Conservation (phyloP, 176 grass and related monocot species). For the Themeda triandra region DNA sequence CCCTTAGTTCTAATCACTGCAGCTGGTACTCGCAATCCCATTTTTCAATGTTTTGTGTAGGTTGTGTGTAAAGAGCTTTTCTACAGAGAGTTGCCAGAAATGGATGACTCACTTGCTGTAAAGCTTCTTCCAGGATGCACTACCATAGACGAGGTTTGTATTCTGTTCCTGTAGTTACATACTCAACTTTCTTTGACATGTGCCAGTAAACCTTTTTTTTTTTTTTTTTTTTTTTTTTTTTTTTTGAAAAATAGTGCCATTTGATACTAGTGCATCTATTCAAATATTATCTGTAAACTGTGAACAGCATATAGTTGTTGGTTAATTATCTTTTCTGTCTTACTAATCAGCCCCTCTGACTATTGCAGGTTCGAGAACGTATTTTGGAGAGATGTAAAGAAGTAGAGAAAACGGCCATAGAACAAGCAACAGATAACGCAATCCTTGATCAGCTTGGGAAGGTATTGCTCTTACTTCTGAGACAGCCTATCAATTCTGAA, state of each 20-base stretch:
- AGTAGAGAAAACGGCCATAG: slow-evolving; percentile 92
- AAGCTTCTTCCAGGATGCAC: slow-evolving; percentile 86
- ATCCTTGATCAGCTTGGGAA: slow-evolving; percentile 86
- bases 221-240: neutral
- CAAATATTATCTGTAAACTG: slow-evolving; percentile 9
- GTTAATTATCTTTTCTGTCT: neutral
- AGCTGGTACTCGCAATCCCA: neutral
- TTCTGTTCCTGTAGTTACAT: neutral
- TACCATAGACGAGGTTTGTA: slow-evolving; percentile 75
- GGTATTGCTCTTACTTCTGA: slow-evolving; percentile 39
- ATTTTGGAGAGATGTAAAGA: slow-evolving; percentile 90
- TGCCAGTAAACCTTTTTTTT: neutral
- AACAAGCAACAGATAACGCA: slow-evolving; percentile 97
- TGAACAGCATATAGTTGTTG: neutral
- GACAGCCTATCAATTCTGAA: slow-evolving; percentile 20
- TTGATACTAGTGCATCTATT: neutral
- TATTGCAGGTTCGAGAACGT: slow-evolving; percentile 60
- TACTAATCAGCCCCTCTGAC: neutral
- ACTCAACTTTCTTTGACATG: neutral
- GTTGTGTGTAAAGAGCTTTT: slow-evolving; percentile 99
- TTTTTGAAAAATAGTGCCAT: neutral
- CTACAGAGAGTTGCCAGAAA: slow-evolving; percentile 76
- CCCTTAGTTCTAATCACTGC: neutral
- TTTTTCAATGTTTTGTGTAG: slow-evolving; percentile 51
- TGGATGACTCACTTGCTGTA: slow-evolving; percentile 75